These are phyloP conservation scores for Microsporum ferrugineum DNA, from an alignment of 2,329 filamentous ascomycete species.

Conservation along the genomic window DNA sequence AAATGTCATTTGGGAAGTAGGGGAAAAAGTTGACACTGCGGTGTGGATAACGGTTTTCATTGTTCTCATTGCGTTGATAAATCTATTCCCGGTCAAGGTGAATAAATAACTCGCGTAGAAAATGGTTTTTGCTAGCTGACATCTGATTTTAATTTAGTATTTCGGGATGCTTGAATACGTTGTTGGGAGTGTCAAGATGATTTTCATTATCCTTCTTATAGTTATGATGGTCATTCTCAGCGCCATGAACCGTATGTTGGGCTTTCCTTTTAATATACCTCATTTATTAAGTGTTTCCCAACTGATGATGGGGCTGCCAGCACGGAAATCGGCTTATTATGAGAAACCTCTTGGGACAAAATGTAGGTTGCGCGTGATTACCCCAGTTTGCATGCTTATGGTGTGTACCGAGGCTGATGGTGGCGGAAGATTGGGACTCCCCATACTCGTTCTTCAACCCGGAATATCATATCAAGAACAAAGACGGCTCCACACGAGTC, in stretches of 20 bases:
- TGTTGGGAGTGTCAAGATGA: conserved; percentile 26
- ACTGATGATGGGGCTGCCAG: conserved; percentile 19
- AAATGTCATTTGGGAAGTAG: conserved; percentile 21
- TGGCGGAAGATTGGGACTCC: conserved; percentile 22
- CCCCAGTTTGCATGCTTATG: not conserved
- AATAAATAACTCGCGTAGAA: not conserved
- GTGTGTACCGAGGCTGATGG: not conserved
- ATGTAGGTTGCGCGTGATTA: conserved; percentile 20
- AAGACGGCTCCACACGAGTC: conserved; percentile 19
- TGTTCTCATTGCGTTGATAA: conserved; percentile 24
- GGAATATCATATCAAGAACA: conserved; percentile 24
- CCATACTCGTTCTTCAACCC: conserved; percentile 32
- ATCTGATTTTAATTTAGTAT: conserved; percentile 17
- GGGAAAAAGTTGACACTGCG: conserved; percentile 23
- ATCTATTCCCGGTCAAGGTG: conserved; percentile 26
- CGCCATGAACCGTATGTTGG: conserved; percentile 25
- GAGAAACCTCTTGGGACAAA: conserved; percentile 24
- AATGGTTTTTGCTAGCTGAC: not conserved
- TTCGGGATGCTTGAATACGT: conserved; percentile 29
- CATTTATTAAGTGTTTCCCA: conserved; percentile 6
- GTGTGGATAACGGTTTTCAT: conserved; percentile 30
- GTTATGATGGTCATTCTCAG: conserved; percentile 34
- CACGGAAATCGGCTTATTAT: conserved; percentile 28
- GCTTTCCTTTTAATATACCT: conserved; percentile 13
- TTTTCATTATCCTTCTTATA: conserved; percentile 32